These are phyloP conservation scores for Nicotiana tomentosiformis DNA, from an alignment of 257 asterid genomes.

Conservation along the genomic window DNA sequence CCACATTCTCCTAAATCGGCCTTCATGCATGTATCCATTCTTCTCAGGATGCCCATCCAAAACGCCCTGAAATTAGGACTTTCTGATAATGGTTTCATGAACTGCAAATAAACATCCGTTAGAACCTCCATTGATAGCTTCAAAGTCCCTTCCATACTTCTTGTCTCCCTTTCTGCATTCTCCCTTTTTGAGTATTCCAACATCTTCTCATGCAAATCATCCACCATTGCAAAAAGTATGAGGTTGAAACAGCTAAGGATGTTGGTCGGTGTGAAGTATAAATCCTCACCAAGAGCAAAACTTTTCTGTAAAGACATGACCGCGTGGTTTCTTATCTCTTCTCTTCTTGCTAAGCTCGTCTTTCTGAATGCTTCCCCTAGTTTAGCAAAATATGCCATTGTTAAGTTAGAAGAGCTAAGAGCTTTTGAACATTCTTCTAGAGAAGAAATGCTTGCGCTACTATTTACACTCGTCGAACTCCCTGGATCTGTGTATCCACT, in stretches of 20 bases:
- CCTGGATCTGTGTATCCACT: slow-evolving; percentile 76
- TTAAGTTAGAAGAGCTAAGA: slow-evolving; percentile 30
- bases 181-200: slow-evolving; percentile 77
- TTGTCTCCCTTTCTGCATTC: slow-evolving; percentile 75
- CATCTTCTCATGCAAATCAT: slow-evolving; percentile 87
- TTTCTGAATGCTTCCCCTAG: slow-evolving; percentile 79
- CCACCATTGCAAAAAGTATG: slow-evolving; percentile 77
- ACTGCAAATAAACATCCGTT: slow-evolving; percentile 54
- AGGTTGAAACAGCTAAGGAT: slow-evolving; percentile 66
- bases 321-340: slow-evolving; percentile 84
- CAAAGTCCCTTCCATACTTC: slow-evolving; percentile 84
- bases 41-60: slow-evolving; percentile 72
- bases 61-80: slow-evolving; percentile 63
- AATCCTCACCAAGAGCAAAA: slow-evolving; percentile 66
- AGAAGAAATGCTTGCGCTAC: slow-evolving; percentile 36
- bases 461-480: slow-evolving; percentile 29
- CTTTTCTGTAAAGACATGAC: slow-evolving; percentile 60
- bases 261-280: slow-evolving; percentile 58
- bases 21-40: slow-evolving; percentile 91
- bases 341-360: slow-evolving; percentile 86
- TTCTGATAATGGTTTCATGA: slow-evolving; percentile 65
- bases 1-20: slow-evolving; percentile 75
- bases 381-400: slow-evolving; percentile 54
- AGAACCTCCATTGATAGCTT: slow-evolving; percentile 76
- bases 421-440: slow-evolving; percentile 50